Base-by-base conservation (phyloP, 2,329 filamentous ascomycete species). In the Elsinoe ampelina region DNA sequence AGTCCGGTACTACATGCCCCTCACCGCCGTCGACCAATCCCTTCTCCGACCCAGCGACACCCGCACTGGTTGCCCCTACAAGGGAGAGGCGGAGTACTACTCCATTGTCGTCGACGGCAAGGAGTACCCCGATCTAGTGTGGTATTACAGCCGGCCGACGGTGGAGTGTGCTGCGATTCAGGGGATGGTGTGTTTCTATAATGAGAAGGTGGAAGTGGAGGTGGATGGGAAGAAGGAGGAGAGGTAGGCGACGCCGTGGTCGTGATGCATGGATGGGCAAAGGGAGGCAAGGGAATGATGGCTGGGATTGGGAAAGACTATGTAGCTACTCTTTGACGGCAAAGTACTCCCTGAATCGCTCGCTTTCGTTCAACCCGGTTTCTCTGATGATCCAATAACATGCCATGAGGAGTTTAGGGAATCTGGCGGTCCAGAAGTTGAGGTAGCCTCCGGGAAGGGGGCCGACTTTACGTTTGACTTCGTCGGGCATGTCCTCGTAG, bases 401-500 rank as follows among this genome's bases (percentile, higher is more conserved):
- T 55, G 79, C 78, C 66, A 95, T 83, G 58, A 96, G 68, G 63
- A 96, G 70, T 63, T 80, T 82, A 2, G 90, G 89, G 66, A 96
- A 96, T 58, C 81, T 78, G 6, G 80, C 75, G 0, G 86, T 87
- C 88, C 90, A 96, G 66, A 95, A 95, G 10, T 77, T 77, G 43
- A 95, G 74, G 67, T 95, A 96, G 2, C 68, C 68, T 0, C 88
- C 89, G 0, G 89, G 86, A 58, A 92, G 68, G 7, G 83, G 73
- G 0, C 89, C 90, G 0, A 95, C 87, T 63, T 79, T 77, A 51
- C 76, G 76, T 71, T 85, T 92, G 61, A 95, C 80, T 50, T 82
- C 74, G 12, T 91, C 87, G 5, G 87, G 80, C 88, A 98, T 92
- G 69, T 98, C 93, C 66, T 95, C 91, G 69, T 96, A 98, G 68